Conservation (phyloP, 202 grass and related monocot species). For the Schoenoplectus tabernaemontani region DNA sequence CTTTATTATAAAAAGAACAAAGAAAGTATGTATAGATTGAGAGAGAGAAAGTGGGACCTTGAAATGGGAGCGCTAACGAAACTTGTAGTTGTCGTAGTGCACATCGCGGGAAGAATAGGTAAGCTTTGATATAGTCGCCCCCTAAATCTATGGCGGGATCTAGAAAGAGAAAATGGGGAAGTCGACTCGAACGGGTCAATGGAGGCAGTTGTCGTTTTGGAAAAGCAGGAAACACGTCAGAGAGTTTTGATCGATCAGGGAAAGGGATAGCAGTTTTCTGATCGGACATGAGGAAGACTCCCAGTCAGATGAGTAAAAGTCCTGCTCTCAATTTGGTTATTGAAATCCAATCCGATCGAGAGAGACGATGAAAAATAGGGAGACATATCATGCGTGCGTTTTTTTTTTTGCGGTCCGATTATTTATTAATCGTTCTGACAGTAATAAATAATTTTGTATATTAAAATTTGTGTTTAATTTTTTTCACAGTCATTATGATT, state of each 20-base stretch:
- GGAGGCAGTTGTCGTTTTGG: neutral
- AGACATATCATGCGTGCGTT: too few relatives aligned
- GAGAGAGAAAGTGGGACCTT: slow-evolving; percentile 40
- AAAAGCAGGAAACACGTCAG: slow-evolving; percentile 17
- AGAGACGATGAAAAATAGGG: too few relatives aligned
- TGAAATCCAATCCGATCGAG: too few relatives aligned
- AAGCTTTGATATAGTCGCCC: slow-evolving; percentile 30
- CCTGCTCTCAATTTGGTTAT: too few relatives aligned
- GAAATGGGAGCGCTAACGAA: slow-evolving; percentile 83
- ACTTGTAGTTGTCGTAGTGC: slow-evolving; percentile 96
- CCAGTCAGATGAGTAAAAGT: neutral
- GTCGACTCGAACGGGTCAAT: neutral
- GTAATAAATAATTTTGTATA: too few relatives aligned
- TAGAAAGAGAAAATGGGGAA: neutral
- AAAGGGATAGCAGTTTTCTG: neutral
- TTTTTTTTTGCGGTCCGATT: too few relatives aligned
- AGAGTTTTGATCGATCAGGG: neutral
- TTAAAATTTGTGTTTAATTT: too few relatives aligned
- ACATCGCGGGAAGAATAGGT: slow-evolving; percentile 82
- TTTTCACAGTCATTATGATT: too few relatives aligned
- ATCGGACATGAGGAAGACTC: neutral
- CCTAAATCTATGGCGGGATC: slow-evolving; percentile 9
- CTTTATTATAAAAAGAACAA: neutral
- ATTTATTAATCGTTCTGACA: too few relatives aligned
- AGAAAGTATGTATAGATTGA: neutral